Base-by-base conservation (phyloP, 257 asterid species). In the Solanum paucissectum region DNA sequence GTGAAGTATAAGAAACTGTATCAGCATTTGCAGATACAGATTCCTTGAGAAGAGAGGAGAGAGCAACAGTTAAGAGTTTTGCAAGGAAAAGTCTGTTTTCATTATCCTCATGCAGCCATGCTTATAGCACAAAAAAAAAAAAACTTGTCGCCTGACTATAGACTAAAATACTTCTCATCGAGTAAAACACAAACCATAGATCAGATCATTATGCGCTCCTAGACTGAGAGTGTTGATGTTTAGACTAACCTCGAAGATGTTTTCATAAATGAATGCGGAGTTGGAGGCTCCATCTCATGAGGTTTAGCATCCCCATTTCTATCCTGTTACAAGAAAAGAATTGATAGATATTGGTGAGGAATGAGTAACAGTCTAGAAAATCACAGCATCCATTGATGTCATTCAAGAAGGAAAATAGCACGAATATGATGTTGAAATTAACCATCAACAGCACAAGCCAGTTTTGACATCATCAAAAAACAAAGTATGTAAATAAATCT, bases 271-370 rank as follows among this genome's bases (percentile, higher is more conserved):
- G 95, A 87, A 92, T 91, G 95, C 34, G 98, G 98, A 81, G 97
- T 93, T 84, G 96, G 94, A 88, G 98, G 96, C 91, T 95, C 98
- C 29, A 90, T 82, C 18, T 94, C 99, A 58, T 92, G 95, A 87
- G 88, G 88, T 87, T 90, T 95, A 89, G 90, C 90, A 87, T 97
- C 98, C 89, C 95, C 95, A 83, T 91, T 94, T 90, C 98, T 94
- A 92, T 95, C 98, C 99, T 95, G 89, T 89, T 89, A 82, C 89
- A 62, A 89, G 40, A 64, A 83, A 72, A 36, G 36, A 77, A 55
- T 75, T 82, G 21, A 44, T 37, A 86, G 29, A 55, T 83, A 66
- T 44, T 79, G 38, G 82, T 73, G 88, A 68, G 60, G 21, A 71
- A 68, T 71, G 87, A 12, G 18, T 44, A 49, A 20, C 20, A 49